Evolutionary conservation across 2,329 filamentous ascomycete genomes (phyloP), one percentile per base, ranked within the genome.

Genomic region (Canariomyces notabilis): DNA sequence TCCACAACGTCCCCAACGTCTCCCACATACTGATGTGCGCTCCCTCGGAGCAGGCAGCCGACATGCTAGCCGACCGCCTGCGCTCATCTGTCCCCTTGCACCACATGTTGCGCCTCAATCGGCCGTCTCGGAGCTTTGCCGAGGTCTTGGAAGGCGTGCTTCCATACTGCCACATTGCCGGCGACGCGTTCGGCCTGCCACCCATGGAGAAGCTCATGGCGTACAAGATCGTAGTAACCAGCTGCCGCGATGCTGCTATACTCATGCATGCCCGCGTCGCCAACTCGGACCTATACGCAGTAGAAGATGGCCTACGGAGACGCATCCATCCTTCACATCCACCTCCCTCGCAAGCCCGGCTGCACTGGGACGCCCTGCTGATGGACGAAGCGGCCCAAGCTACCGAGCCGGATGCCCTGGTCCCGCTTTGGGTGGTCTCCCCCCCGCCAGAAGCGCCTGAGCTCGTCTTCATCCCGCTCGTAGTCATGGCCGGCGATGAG

Each of bases 401-500:
- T 2, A 57, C 41, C 20, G 57, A 59, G 48, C 53, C 57, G 18
- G 55, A 55, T 21, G 42, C 49, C 12, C 36, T 57, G 23, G 20
- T 55, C 9, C 53, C 57, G 11, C 40, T 59, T 7, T 46, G 41
- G 18, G 45, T 59, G 26, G 54, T 59, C 14, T 44, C 56, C 12
- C 56, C 57, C 2, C 54, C 55, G 3, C 8, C 20, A 1, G 8
- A 42, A 5, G 31, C 41, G n/a, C 40, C 49, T 2, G 21, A 32
- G 5, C 43, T 51, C 11, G 23, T 19, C n/a, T 47, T 50, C 19
- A 48, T 35, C 5, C 57, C 57, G 2, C 36, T 57, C 1, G 34
- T 59, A 5, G 51, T 59, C 15, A 59, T 59, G 56, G 57, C 56
- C 16, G 57, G 57, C 14, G 57, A 59, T 36, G 53, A 59, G 35